A percentile compares a stretch with the other conserved stretches of the same genome.
These are phyloP conservation scores for Clathrus columnatus DNA, from an alignment of 768 basidiomycete species.

Conservation along the genomic window DNA sequence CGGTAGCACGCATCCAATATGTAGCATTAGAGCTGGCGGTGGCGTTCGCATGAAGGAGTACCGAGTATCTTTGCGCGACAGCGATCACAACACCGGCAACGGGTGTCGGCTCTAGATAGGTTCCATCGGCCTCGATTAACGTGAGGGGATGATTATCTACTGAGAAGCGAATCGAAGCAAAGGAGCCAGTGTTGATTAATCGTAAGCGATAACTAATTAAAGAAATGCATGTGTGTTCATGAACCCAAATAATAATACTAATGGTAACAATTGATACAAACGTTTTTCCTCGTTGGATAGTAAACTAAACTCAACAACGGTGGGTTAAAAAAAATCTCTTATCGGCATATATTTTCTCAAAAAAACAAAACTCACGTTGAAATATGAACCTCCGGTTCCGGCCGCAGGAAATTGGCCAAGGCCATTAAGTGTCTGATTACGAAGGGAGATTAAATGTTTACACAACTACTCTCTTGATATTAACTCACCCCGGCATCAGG, in stretches of 20 bases:
- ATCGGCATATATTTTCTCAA: background rate
- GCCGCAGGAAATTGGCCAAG: slow-evolving; percentile 23
- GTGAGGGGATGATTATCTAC: slow-evolving; percentile 39
- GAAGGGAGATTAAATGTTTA: background rate
- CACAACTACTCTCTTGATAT: background rate
- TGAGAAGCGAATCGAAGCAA: slow-evolving; percentile 37
- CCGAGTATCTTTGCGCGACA: slow-evolving; percentile 45
- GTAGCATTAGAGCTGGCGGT: slow-evolving; percentile 26
- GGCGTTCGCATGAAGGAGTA: slow-evolving; percentile 34
- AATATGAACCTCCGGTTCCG: slow-evolving; percentile 23
- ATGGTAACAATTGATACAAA: slow-evolving; percentile 7
- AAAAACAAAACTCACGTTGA: slow-evolving; percentile 16
- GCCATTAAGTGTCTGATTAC: slow-evolving; percentile 24
- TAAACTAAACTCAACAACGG: slow-evolving; percentile 20
- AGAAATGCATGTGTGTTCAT: too few relatives aligned
- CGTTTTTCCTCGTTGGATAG: slow-evolving; percentile 27
- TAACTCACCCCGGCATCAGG: slow-evolving; percentile 27
- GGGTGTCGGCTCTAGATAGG: slow-evolving; percentile 27
- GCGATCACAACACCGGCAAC: slow-evolving; percentile 33
- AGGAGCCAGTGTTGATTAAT: slow-evolving; percentile 38
- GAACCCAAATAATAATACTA: background rate
- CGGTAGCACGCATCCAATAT: slow-evolving; percentile 32
- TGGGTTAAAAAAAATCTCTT: slow-evolving; percentile 11
- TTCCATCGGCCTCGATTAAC: slow-evolving; percentile 43
- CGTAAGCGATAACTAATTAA: slow-evolving; percentile 35